Conservation (phyloP, 768 basidiomycete species). For the Trametes maxima region DNA sequence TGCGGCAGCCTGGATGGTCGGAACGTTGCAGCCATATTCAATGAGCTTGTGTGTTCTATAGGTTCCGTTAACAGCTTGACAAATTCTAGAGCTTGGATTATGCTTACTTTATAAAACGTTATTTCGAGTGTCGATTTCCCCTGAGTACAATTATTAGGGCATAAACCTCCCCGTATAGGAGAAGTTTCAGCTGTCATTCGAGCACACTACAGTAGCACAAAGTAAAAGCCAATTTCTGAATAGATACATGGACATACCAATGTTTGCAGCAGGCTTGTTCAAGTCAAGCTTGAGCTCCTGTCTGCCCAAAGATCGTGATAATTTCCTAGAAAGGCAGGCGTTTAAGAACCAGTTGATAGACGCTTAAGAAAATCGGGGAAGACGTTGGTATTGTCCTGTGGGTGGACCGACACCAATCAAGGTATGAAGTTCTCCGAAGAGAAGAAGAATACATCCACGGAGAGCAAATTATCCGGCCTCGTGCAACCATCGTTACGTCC, state of each 20-base stretch:
- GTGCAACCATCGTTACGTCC: background rate
- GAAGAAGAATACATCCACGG: too few relatives aligned
- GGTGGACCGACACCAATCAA: background rate
- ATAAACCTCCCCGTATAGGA: background rate
- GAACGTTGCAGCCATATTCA: background rate
- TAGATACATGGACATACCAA: too few relatives aligned
- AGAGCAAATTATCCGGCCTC: background rate
- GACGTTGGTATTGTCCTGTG: too few relatives aligned
- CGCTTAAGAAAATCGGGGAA: background rate
- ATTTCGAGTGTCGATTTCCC: background rate
- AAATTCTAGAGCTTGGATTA: background rate
- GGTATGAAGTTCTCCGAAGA: background rate
- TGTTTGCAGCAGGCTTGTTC: too few relatives aligned
- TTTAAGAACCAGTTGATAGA: slow-evolving; percentile 17
- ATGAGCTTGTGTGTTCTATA: background rate
- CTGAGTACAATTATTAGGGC: background rate
- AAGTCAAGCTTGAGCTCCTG: too few relatives aligned
- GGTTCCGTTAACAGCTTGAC: background rate
- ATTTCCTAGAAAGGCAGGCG: slow-evolving; percentile 15
- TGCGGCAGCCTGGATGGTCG: background rate
- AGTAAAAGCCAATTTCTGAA: too few relatives aligned
- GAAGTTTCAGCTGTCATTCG: too few relatives aligned
- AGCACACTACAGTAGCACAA: too few relatives aligned
- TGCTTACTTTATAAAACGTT: background rate
- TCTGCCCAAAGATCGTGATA: too few relatives aligned